Conservation (phyloP, 2,329 filamentous ascomycete genomes). For the Diaporthe batatas region DNA sequence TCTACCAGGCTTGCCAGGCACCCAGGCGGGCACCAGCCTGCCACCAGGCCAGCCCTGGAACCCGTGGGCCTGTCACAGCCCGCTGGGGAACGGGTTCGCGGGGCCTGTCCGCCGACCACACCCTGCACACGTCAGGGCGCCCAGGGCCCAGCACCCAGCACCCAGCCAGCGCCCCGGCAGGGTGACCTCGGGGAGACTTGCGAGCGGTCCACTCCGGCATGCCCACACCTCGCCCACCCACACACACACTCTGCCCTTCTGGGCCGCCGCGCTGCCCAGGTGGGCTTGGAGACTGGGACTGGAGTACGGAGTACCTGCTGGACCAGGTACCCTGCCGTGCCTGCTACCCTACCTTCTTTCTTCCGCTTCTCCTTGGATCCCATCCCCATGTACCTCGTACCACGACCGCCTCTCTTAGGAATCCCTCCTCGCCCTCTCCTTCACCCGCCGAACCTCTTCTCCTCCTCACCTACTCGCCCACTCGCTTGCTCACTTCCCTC, state of each 20-base stretch:
- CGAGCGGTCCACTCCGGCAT: constrained; percentile 17
- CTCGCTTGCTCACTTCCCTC: constrained; percentile 30
- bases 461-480: constrained; percentile 8
- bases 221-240: constrained; percentile 12
- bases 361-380: constrained; percentile 36
- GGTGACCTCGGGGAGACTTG: constrained; percentile 4
- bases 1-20: constrained; percentile 23
- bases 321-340: neutral
- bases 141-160: neutral
- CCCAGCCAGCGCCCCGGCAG: neutral
- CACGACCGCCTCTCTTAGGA: constrained; percentile 34
- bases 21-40: neutral
- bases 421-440: constrained; percentile 35
- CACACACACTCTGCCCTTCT: constrained; percentile 31
- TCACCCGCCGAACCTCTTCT: constrained; percentile 32
- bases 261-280: constrained; percentile 30
- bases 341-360: constrained; percentile 32
- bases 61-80: constrained; percentile 29
- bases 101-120: neutral
- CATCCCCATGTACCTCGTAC: constrained; percentile 35
- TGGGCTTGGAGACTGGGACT: constrained; percentile 1
- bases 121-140: neutral
- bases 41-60: neutral
- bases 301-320: neutral
- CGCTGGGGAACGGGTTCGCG: neutral